These are phyloP conservation scores for Beauveria scarabaeidicola DNA, from an alignment of 2,329 filamentous ascomycete species.

Conservation along the genomic window DNA sequence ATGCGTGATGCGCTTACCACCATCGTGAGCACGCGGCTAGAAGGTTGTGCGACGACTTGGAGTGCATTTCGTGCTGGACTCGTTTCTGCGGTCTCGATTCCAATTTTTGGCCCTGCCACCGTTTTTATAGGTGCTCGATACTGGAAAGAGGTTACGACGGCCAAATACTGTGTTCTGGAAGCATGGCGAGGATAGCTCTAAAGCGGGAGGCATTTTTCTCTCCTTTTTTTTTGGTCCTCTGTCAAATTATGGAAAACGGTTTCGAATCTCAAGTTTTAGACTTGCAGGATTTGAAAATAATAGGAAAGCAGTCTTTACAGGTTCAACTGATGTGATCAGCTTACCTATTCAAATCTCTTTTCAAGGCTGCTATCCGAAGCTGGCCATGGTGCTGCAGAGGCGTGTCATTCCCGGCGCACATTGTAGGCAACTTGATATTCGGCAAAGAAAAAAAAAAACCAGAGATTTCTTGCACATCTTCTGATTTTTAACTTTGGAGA, in stretches of 20 bases:
- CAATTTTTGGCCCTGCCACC: background rate
- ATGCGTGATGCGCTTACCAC: background rate
- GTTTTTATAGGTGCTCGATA: background rate
- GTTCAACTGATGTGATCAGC: background rate
- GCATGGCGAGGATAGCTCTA: background rate
- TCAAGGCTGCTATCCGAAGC: background rate
- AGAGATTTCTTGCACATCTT: no score
- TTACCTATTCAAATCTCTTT: background rate
- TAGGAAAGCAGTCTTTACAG: no score
- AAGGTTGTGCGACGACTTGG: slow-evolving; percentile 1
- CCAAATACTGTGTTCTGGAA: slow-evolving; percentile 2
- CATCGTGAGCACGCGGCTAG: background rate
- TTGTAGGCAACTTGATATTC: no score
- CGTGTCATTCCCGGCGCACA: no score
- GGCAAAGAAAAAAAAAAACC: no score
- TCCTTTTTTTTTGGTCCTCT: background rate
- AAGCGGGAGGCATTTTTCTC: background rate
- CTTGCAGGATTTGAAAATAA: no score
- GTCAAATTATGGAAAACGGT: background rate
- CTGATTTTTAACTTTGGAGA: no score
- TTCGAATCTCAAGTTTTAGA: background rate
- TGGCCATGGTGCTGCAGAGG: background rate
- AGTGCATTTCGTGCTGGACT: background rate
- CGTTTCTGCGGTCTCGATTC: background rate
- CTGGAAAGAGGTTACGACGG: slow-evolving; percentile 4